Evolutionary conservation across 140 eudicot genomes (phyloP), one percentile per base, ranked within the genome.

Genomic region (Ambrosia hybrid): DNA sequence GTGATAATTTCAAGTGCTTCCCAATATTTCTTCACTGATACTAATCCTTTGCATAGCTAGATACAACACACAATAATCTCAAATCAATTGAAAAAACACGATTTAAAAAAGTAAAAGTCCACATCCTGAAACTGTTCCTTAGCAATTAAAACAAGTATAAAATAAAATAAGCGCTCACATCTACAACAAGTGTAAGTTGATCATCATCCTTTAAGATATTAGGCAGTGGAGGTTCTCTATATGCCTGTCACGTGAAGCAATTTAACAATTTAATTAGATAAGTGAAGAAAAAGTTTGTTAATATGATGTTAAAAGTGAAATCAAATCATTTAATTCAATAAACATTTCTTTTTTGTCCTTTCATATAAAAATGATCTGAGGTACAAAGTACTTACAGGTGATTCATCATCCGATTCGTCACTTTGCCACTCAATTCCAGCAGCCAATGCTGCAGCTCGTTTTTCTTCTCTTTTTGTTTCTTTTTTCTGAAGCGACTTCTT

Each of bases 401-500:
- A 75, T 46, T 90, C 97, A 16, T 83, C 88, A 36, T 90, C 97
- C 53, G 96, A 88, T 70, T 84, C 84, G 26, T 90, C 99, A 80
- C 97, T 90, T 59, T 72, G 83, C 87, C 87, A 90, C 73, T 88
- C 99, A 83, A 75, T 68, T 70, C 99, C 99, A 85, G 90, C 96
- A 51, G 96, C 95, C 78, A 83, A 58, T 59, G 96, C 95, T 49
- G 89, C 95, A 76, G 92, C 93, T 71, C 76, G 87, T 75, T 74
- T 83, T 69, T 82, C 87, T 77, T 90, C 90, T 62, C 77, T 84
- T 58, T 51, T 4, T 51, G 78, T 65, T 80, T 67, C 85, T 73
- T 76, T 82, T 82, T 86, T 88, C 84, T 68, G 76, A 53, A 90
- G 91, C 81, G 70, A 41, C 81, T 68, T 88, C 78, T 83, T 88